These are phyloP conservation scores for Suillus ampliporus DNA, from an alignment of 768 basidiomycete species.

Conservation along the genomic window DNA sequence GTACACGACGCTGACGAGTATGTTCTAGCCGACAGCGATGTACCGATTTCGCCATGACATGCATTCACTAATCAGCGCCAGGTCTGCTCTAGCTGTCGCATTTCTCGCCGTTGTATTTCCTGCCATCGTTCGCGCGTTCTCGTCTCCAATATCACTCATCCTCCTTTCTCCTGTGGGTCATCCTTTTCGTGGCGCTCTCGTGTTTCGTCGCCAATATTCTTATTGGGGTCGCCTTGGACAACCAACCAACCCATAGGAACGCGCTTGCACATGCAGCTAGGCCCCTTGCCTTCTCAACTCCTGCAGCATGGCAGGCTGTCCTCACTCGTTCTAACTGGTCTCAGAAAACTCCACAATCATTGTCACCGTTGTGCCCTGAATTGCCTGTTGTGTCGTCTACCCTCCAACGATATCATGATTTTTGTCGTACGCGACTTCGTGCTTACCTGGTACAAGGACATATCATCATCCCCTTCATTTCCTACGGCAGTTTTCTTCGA, in stretches of 20 bases:
- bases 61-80: slow-evolving; percentile 49
- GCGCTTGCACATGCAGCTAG: slow-evolving; percentile 63
- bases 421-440: slow-evolving; percentile 89
- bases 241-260: slow-evolving; percentile 34
- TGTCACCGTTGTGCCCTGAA: slow-evolving; percentile 68
- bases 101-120: slow-evolving; percentile 64
- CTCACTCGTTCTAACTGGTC: slow-evolving; percentile 92
- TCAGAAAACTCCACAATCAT: slow-evolving; percentile 67
- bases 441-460: slow-evolving; percentile 82
- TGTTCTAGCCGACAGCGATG: background rate
- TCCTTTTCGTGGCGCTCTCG: slow-evolving; percentile 51
- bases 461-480: slow-evolving; percentile 89
- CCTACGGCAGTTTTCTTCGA: slow-evolving; percentile 81
- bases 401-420: slow-evolving; percentile 79
- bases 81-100: slow-evolving; percentile 61
- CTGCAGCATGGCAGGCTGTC: slow-evolving; percentile 94
- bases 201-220: slow-evolving; percentile 61
- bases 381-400: slow-evolving; percentile 70
- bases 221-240: slow-evolving; percentile 65
- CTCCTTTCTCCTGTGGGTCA: slow-evolving; percentile 66
- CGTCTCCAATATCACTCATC: slow-evolving; percentile 69
- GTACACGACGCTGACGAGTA: background rate
- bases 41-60: slow-evolving; percentile 27
- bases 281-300: slow-evolving; percentile 86
- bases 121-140: slow-evolving; percentile 55